Evolutionary conservation across 208 protist genomes (phyloP).

Genomic region (Borovskyia barvae): DNA sequence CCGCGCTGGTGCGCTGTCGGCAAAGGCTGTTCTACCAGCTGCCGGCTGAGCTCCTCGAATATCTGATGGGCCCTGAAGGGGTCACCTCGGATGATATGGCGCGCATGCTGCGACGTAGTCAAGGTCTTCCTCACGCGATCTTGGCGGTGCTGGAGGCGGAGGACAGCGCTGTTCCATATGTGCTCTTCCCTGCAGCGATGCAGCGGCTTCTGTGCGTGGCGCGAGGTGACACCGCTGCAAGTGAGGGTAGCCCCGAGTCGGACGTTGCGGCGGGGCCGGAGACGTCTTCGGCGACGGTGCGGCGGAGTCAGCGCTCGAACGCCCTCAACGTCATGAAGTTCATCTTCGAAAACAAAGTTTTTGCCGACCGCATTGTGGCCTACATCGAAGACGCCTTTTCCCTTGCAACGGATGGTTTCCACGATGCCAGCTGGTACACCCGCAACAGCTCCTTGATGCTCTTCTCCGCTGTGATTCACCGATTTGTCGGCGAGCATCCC

Average conservation of each 20-base stretch:
- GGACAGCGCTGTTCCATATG: conserved; percentile 56
- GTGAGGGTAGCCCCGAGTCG: background rate
- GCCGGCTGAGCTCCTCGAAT: conserved; percentile 60
- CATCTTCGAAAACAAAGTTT: conserved; percentile 86
- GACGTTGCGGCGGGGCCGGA: background rate
- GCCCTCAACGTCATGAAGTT: conserved; percentile 92
- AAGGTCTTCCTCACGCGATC: conserved; percentile 85
- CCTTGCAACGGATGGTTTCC: conserved; percentile 76
- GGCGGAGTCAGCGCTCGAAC: conserved; percentile 78
- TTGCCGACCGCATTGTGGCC: conserved; percentile 59
- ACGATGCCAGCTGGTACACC: conserved; percentile 81
- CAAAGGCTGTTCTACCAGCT: conserved; percentile 45
- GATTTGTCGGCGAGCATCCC: conserved; percentile 88
- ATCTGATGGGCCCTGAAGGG: conserved; percentile 71
- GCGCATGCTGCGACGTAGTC: conserved; percentile 87
- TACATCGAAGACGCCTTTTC: conserved; percentile 82
- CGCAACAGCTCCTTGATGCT: conserved; percentile 92
- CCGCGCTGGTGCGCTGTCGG: conserved; percentile 65
- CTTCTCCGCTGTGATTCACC: conserved; percentile 86
- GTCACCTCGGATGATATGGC: conserved; percentile 67
- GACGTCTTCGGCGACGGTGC: conserved; percentile 23
- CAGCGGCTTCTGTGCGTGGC: conserved; percentile 48
- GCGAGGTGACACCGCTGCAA: background rate
- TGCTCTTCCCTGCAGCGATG: conserved; percentile 78
- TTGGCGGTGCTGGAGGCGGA: conserved; percentile 83